phyloP scores from a whole-genome alignment of 352 stramenopile species.

The Aphanomyces cochlioides region DNA sequence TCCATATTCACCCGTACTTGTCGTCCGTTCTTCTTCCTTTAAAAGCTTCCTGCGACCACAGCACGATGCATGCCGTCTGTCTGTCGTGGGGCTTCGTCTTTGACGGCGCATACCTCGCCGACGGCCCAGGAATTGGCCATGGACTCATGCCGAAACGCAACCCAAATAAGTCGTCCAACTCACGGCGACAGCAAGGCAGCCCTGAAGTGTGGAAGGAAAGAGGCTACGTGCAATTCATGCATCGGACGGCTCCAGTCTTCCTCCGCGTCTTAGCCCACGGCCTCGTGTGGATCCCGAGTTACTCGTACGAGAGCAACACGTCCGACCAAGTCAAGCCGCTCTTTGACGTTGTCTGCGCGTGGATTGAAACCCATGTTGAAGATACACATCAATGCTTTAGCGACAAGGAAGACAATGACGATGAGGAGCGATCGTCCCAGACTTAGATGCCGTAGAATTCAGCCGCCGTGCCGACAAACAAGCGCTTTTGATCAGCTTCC shows the following conservation, averaged over 20 bases:
- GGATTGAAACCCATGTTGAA: background rate
- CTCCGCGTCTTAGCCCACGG: constrained; percentile 62
- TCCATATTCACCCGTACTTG: constrained; percentile 71
- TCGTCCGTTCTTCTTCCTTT: constrained; percentile 61
- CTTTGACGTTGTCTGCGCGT: background rate
- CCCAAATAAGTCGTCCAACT: background rate
- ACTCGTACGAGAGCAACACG: constrained; percentile 52
- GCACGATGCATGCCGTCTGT: constrained; percentile 33
- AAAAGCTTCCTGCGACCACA: constrained; percentile 5
- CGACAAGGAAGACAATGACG: too few species aligned
- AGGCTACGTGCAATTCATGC: constrained; percentile 74
- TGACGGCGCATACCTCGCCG: constrained; percentile 66
- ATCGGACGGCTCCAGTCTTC: constrained; percentile 61
- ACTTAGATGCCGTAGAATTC: constrained; percentile 30
- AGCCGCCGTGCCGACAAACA: constrained; percentile 24
- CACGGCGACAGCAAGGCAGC: background rate
- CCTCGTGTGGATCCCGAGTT: constrained; percentile 69
- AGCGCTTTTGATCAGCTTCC: background rate
- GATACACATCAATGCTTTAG: too few species aligned
- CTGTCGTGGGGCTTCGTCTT: constrained; percentile 56
- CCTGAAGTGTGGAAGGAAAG: constrained; percentile 47
- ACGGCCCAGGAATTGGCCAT: constrained; percentile 59
- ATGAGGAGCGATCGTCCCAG: too few species aligned
- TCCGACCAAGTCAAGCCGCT: constrained; percentile 7
- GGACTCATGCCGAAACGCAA: constrained; percentile 47